Percentiles rank a stretch among this genome's conserved stretches.
Evolutionary conservation across 768 basidiomycete species (phyloP).

Genomic region (Hypsizygus marmoreus): DNA sequence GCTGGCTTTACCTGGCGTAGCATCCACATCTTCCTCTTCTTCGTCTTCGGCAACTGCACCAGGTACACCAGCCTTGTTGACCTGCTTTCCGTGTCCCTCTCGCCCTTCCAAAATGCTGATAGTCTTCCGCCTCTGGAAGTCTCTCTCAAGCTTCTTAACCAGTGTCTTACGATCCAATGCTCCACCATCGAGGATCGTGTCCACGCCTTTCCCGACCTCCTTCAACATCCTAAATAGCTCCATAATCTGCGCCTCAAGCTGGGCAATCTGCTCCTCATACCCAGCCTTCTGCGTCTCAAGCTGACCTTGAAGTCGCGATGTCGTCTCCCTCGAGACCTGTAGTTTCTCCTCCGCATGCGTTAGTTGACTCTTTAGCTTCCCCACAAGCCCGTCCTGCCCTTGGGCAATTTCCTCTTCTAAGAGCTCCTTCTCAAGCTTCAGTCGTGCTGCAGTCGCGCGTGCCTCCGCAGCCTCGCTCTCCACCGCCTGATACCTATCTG

Average conservation of each 20-base stretch:
- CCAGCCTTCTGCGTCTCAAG: slow-evolving; percentile 73
- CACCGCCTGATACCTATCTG: slow-evolving; percentile 77
- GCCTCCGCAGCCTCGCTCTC: slow-evolving; percentile 77
- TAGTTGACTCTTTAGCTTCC: slow-evolving; percentile 74
- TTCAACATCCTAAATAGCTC: slow-evolving; percentile 94
- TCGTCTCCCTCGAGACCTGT: slow-evolving; percentile 75
- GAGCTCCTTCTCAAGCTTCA: slow-evolving; percentile 80
- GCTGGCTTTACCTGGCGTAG: slow-evolving; percentile 59
- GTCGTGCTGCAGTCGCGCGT: slow-evolving; percentile 59
- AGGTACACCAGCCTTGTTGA: slow-evolving; percentile 19
- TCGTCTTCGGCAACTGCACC: slow-evolving; percentile 34
- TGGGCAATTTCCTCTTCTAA: slow-evolving; percentile 81
- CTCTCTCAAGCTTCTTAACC: slow-evolving; percentile 77
- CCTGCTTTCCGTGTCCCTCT: slow-evolving; percentile 36
- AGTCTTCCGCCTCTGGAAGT: slow-evolving; percentile 81
- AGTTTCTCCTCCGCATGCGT: slow-evolving; percentile 76
- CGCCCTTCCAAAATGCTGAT: slow-evolving; percentile 85
- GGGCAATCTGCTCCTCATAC: slow-evolving; percentile 85
- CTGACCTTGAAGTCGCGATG: slow-evolving; percentile 72
- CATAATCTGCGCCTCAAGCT: slow-evolving; percentile 90
- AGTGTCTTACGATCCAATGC: slow-evolving; percentile 81
- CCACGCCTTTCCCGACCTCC: slow-evolving; percentile 77
- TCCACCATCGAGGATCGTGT: slow-evolving; percentile 68
- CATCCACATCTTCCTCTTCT: slow-evolving; percentile 53
- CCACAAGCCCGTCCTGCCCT: slow-evolving; percentile 83